Percentiles rank a stretch among this genome's conserved stretches.
Conservation (phyloP, 228 moss, liverwort and hornwort species). For the Sphagnum fallax region DNA sequence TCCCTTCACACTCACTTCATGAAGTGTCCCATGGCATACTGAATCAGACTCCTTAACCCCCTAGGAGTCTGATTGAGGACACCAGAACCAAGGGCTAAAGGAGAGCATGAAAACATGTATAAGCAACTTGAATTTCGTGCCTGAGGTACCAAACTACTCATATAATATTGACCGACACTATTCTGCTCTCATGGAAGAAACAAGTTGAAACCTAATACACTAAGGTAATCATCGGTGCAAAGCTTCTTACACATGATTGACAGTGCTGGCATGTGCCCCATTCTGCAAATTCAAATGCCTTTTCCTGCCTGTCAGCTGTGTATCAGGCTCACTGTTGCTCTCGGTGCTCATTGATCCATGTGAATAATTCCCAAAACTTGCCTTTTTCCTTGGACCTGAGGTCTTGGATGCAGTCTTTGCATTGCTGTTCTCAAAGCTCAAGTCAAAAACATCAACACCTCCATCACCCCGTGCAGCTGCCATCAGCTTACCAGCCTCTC, state of each 20-base stretch:
- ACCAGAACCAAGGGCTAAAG: background rate
- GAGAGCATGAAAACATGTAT: too few relatives aligned
- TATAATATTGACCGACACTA: too few relatives aligned
- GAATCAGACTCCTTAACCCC: background rate
- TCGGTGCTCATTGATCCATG: background rate
- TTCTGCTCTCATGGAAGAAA: too few relatives aligned
- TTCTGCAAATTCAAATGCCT: constrained; percentile 40
- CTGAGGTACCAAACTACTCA: too few relatives aligned
- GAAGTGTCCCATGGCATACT: background rate
- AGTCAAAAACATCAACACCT: constrained; percentile 75
- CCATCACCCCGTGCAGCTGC: constrained; percentile 95
- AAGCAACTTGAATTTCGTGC: too few relatives aligned
- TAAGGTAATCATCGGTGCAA: background rate
- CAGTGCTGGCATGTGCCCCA: constrained; percentile 50
- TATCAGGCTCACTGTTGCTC: constrained; percentile 10
- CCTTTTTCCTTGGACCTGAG: constrained; percentile 26
- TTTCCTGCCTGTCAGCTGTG: constrained; percentile 40
- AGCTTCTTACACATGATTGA: constrained; percentile 46
- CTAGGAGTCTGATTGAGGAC: background rate
- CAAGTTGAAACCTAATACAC: too few relatives aligned
- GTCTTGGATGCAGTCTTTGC: constrained; percentile 18
- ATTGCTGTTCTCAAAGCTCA: constrained; percentile 28
- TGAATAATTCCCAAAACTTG: constrained; percentile 5
- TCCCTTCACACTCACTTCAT: background rate
- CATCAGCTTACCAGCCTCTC: constrained; percentile 63